Evolutionary conservation across 306 rosid genomes (phyloP), one percentile per base, ranked within the genome.

Genomic region (Ceratonia siliqua): DNA sequence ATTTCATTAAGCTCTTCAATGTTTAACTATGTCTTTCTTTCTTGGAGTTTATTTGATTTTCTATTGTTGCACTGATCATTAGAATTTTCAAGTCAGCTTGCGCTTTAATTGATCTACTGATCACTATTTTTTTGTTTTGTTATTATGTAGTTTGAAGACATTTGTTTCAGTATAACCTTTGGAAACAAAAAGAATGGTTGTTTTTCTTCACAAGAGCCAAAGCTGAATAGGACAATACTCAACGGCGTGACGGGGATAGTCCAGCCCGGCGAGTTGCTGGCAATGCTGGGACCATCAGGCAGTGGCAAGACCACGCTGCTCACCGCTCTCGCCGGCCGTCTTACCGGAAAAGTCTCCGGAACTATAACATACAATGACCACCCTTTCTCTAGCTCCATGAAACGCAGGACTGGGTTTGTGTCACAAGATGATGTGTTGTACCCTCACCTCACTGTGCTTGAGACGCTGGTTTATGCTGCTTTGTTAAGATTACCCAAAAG

Each of bases 251-350:
- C 85, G 8, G 96, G 98, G 4, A 62, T 84, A 11, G 96, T 89
- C 32, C 65, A 73, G 27, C 91, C 98, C 1, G 92, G 98, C 3
- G 96, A 92, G 87, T 68, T 92, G 1, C 77, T 87, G 15, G 96
- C 98, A 85, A 90, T 90, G 96, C 62, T 90, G 74, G 98, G 98
- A 5, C 96, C 98, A 3, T 92, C 98, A 2, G 98, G 98, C 0
- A 90, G 98, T 17, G 98, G 98, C 28, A 92, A 92, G 80, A 92
- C 98, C 27, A 92, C 98, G 0, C 87, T 92, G 2, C 56, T 92
- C 10, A 92, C 92, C 0, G 95, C 98, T 39, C 76, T 92, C 0
- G 94, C 86, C 0, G 92, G 91, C 13, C 86, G 98, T 6, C 80
- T 89, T 0, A 63, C 81, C 13, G 90, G 91, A 10, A 92, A 89